phyloP scores from a whole-genome alignment of 352 stramenopile species.

The Thraustotheca clavata region DNA sequence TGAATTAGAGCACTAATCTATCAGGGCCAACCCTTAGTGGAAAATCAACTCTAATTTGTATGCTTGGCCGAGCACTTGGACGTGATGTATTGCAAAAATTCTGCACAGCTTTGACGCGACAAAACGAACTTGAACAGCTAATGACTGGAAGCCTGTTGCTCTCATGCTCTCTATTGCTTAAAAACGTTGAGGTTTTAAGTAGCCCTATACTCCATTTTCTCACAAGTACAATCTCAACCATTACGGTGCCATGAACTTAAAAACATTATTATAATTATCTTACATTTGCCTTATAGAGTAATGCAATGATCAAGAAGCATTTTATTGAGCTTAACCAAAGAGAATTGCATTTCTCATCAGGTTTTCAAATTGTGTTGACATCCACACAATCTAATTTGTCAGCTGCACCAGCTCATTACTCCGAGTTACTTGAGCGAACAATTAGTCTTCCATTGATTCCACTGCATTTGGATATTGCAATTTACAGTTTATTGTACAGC shows the following conservation, averaged over 20 bases:
- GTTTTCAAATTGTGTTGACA: slow-evolving; percentile 33
- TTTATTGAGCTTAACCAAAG: slow-evolving; percentile 27
- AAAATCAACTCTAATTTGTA: slow-evolving; percentile 8
- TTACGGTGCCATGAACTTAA: slow-evolving; percentile 6
- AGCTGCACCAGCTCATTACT: background rate
- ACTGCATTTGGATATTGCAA: slow-evolving; percentile 25
- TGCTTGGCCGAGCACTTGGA: background rate
- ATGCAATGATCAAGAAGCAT: slow-evolving; percentile 28
- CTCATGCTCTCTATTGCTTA: slow-evolving; percentile 22
- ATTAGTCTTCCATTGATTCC: slow-evolving; percentile 28
- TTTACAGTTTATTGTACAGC: slow-evolving; percentile 32
- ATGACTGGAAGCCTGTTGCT: slow-evolving; percentile 21
- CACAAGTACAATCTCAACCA: slow-evolving; percentile 1
- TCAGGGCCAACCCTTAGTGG: background rate
- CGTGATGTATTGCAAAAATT: slow-evolving; percentile 8
- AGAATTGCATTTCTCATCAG: slow-evolving; percentile 30
- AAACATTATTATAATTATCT: slow-evolving; percentile 22
- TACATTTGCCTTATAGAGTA: slow-evolving; percentile 18
- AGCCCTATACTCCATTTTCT: slow-evolving; percentile 6
- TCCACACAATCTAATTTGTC: background rate
- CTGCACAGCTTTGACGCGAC: background rate
- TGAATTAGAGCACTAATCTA: slow-evolving; percentile 14
- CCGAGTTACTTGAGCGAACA: slow-evolving; percentile 24
- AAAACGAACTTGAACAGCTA: slow-evolving; percentile 6
- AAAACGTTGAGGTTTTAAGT: background rate